phyloP scores from a whole-genome alignment of 257 asterid species.

The Penstemon davidsonii region DNA sequence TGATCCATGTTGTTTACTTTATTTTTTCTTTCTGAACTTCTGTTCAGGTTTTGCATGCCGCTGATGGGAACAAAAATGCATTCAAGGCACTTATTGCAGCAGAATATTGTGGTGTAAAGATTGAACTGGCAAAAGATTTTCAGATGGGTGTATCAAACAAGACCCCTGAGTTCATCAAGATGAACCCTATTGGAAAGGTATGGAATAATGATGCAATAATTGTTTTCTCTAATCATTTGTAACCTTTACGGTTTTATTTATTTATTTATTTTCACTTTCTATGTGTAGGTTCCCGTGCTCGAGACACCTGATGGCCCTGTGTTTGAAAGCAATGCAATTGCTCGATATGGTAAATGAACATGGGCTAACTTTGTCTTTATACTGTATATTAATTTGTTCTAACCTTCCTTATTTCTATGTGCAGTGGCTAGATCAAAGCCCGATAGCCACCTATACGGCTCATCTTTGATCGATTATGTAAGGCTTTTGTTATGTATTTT shows the following conservation, averaged over 20 bases:
- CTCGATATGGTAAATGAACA: slow-evolving; percentile 64
- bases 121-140: slow-evolving; percentile 60
- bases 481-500: slow-evolving; percentile 26
- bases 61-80: slow-evolving; percentile 48
- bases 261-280: slow-evolving; percentile 2
- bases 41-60: slow-evolving; percentile 55
- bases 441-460: slow-evolving; percentile 62
- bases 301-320: slow-evolving; percentile 82
- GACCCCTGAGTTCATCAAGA: slow-evolving; percentile 70
- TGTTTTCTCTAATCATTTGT: background rate
- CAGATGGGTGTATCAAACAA: slow-evolving; percentile 70
- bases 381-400: slow-evolving; percentile 8
- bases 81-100: slow-evolving; percentile 62
- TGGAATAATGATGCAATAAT: background rate
- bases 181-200: slow-evolving; percentile 90
- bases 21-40: slow-evolving; percentile 7
- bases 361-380: background rate
- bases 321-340: slow-evolving; percentile 87
- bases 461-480: slow-evolving; percentile 68
- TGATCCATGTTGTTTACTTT: slow-evolving; percentile 17
- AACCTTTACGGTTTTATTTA: background rate
- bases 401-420: slow-evolving; percentile 14
- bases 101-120: slow-evolving; percentile 58
- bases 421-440: slow-evolving; percentile 58
- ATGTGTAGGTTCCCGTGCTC: slow-evolving; percentile 70